These are phyloP conservation scores for Gynochthodes officinalis DNA, from an alignment of 257 asterid species.

Conservation along the genomic window DNA sequence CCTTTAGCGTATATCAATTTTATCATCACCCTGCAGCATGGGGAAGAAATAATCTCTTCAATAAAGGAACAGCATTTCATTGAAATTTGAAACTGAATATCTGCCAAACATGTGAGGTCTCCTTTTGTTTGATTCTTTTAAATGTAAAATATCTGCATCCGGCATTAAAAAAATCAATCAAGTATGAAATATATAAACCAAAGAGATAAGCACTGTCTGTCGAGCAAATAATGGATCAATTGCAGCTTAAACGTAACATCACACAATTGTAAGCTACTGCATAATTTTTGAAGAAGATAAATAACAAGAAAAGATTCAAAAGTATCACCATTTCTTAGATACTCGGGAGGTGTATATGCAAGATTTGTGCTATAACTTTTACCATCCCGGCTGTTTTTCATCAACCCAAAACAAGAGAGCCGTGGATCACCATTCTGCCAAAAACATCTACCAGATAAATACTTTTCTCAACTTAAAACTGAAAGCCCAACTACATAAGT, in stretches of 20 bases:
- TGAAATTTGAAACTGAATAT: not conserved
- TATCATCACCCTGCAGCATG: not conserved
- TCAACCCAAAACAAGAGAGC: constrained; percentile 93
- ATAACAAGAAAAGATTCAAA: constrained; percentile 5
- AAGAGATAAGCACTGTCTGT: not conserved
- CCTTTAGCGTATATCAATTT: not conserved
- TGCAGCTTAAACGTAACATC: not conserved
- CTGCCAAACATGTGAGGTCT: not conserved
- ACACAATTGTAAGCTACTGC: not conserved
- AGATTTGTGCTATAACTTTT: constrained; percentile 98
- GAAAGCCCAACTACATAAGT: not conserved
- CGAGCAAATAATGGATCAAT: not conserved
- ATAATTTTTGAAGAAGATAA: not conserved
- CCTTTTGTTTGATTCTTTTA: not conserved
- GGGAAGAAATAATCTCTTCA: not conserved
- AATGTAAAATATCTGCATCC: not conserved
- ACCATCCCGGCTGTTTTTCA: constrained; percentile 99
- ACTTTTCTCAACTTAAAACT: not conserved
- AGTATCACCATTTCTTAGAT: constrained; percentile 75
- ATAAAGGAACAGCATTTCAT: not conserved
- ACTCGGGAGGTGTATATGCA: constrained; percentile 98
- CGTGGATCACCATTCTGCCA: constrained; percentile 92
- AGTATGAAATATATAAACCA: not conserved
- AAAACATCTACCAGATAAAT: not conserved
- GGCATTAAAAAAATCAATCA: not conserved